Percentiles rank a stretch among this genome's conserved stretches.
Evolutionary conservation across 352 stramenopile genomes (phyloP).

Genomic region (Pythium volutum): DNA sequence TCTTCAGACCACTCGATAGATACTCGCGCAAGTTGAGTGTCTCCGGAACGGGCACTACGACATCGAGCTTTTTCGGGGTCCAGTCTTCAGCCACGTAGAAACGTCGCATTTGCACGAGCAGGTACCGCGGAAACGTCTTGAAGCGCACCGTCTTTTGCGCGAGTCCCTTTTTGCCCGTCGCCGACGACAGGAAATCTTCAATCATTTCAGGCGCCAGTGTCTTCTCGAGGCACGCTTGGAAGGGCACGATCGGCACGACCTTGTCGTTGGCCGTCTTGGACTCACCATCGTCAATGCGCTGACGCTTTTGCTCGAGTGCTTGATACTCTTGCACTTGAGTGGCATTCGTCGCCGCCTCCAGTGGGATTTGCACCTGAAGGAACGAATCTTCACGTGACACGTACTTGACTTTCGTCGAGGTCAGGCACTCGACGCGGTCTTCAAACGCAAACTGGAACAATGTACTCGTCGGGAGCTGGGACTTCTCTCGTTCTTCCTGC

Average conservation of each 20-base stretch:
- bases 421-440: slow-evolving; percentile 77
- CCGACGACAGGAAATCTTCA: slow-evolving; percentile 86
- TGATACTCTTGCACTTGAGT: slow-evolving; percentile 86
- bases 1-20: slow-evolving; percentile 80
- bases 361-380: slow-evolving; percentile 84
- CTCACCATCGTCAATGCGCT: slow-evolving; percentile 71
- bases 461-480: slow-evolving; percentile 60
- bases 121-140: slow-evolving; percentile 94
- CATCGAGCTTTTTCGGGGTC: slow-evolving; percentile 97
- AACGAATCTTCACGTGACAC: slow-evolving; percentile 75
- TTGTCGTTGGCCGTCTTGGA: slow-evolving; percentile 61
- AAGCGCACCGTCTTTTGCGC: slow-evolving; percentile 87
- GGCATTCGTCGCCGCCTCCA: slow-evolving; percentile 85
- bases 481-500: slow-evolving; percentile 25
- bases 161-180: slow-evolving; percentile 71
- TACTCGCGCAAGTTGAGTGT: slow-evolving; percentile 80
- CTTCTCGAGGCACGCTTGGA: slow-evolving; percentile 93
- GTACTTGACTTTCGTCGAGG: slow-evolving; percentile 87
- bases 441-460: slow-evolving; percentile 94
- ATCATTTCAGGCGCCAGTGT: slow-evolving; percentile 90
- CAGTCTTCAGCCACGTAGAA: slow-evolving; percentile 97
- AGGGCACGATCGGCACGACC: slow-evolving; percentile 90
- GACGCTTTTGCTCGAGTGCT: slow-evolving; percentile 81
- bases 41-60: slow-evolving; percentile 95
- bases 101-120: slow-evolving; percentile 95